Percentiles rank a stretch among this genome's conserved stretches.
Evolutionary conservation across 2,329 filamentous ascomycete genomes (phyloP).

Genomic region (Geoglossum cookeanum): DNA sequence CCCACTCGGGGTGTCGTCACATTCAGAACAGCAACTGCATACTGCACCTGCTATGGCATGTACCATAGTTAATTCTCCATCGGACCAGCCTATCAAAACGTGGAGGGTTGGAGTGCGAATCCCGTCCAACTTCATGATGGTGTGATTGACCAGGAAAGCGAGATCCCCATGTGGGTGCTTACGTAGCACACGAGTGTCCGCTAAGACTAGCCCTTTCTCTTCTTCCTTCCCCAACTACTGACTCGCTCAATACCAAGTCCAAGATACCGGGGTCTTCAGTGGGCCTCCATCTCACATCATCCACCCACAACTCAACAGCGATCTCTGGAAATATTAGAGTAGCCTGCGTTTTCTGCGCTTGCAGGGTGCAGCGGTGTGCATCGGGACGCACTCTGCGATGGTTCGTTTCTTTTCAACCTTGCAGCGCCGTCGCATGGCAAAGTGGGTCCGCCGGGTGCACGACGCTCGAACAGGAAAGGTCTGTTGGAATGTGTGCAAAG

Average conservation of each 20-base stretch:
- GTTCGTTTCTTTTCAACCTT: not conserved
- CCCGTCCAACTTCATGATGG: too few species aligned
- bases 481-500: not conserved
- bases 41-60: too few species aligned
- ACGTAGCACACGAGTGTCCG: too few species aligned
- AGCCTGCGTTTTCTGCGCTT: not conserved
- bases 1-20: too few species aligned
- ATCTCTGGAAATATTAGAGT: not conserved
- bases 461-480: not conserved
- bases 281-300: not conserved
- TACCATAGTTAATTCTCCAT: too few species aligned
- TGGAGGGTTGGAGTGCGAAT: too few species aligned
- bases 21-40: too few species aligned
- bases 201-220: too few species aligned
- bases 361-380: not conserved
- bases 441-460: not conserved
- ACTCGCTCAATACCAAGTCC: not conserved
- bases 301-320: not conserved
- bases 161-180: too few species aligned
- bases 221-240: too few species aligned
- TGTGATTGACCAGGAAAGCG: too few species aligned
- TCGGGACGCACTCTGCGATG: not conserved
- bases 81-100: too few species aligned
- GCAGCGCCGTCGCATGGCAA: not conserved
- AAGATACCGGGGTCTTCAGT: not conserved